Base-by-base conservation (phyloP, 1,139 yeast genomes). In the Saccharomyces uvarum region DNA sequence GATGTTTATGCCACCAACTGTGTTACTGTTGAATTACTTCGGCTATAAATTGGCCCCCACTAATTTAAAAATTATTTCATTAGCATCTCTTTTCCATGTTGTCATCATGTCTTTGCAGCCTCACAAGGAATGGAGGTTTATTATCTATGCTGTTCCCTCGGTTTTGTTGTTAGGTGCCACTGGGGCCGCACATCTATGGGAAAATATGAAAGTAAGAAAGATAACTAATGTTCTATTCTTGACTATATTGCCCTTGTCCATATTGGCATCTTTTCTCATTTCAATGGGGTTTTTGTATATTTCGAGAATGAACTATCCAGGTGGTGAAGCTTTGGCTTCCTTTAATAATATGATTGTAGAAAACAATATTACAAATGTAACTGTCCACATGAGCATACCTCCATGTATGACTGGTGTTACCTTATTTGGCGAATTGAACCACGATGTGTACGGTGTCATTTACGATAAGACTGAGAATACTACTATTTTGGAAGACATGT, bases 81-180 rank as follows among this genome's bases (percentile, higher is more conserved):
- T 76, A 7, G 74, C 89, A 0, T 72, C 86, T 0, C 42, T 83
- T 2, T 53, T 81, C 9, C 91, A 75, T 66, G 77, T 89, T 31
- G 61, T 75, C 2, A 67, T 80, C 2, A 78, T 90, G 78, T 90
- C 97, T 0, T 69, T 85, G 54, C 95, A 87, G 68, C 93, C 95
- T 1, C 98, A 91, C 63, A 93, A 91, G 69, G 98, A 93, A 73
- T 89, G 96, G 96, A 79, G 98, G 62, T 93, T 91, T 63, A 82
- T 93, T 52, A 73, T 86, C 14, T 93, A 91, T 66, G 75, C 83
- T 0, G 72, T 85, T 9, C 97, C 98, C 2, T 74, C 86, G 0
- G 69, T 88, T 56, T 80, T 86, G 0, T 65, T 85, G 38, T 69
- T 79, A 47, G 91, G 88, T 2, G 85, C 95, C 4, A 75, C 79